Base-by-base conservation (phyloP, 164 flowering plant species). In the Vitis labrusca region DNA sequence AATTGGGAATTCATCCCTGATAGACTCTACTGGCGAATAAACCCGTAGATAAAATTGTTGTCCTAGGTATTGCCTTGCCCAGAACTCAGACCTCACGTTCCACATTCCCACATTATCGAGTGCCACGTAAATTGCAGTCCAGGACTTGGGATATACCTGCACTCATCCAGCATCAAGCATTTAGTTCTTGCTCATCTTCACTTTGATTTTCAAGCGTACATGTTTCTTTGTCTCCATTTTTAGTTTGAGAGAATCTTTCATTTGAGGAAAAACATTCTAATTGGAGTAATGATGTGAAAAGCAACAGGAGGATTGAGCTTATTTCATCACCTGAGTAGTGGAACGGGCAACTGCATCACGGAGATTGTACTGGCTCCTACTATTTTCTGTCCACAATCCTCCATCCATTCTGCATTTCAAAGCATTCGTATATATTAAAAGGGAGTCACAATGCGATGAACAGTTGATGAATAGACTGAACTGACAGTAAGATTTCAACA, bases 81-180 rank as follows among this genome's bases (percentile, higher is more conserved):
- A 92, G 52, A 82, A 86, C 78, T 92, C 94, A 0, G 94, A 63
- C 67, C 98, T 84, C 76, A 92, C 52, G 80, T 92, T 89, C 98
- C 98, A 92, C 96, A 91, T 91, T 13, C 98, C 98, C 44, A 89
- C 98, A 19, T 91, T 92, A 66, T 92, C 98, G 0, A 91, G 83
- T 14, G 94, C 78, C 3, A 92, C 63, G 15, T 86, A 88, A 10
- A 92, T 83, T 0, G 98, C 96, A 9, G 94, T 84, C 98, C 98
- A 92, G 74, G 98, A 88, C 10, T 80, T 82, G 8, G 96, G 98
- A 73, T 92, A 92, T 5, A 92, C 97, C 97, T 92, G 85, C 67
- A 73, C 13, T 19, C 37, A 29, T 50, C 47, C 63, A 73, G 7
- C 10, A 66, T 6, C 49, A 65, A 10, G 16, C n/a, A 50, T 61